A percentile compares a stretch with the other conserved stretches of the same genome.
phyloP scores from a whole-genome alignment of 768 basidiomycete species.

The Royoungia palumana region DNA sequence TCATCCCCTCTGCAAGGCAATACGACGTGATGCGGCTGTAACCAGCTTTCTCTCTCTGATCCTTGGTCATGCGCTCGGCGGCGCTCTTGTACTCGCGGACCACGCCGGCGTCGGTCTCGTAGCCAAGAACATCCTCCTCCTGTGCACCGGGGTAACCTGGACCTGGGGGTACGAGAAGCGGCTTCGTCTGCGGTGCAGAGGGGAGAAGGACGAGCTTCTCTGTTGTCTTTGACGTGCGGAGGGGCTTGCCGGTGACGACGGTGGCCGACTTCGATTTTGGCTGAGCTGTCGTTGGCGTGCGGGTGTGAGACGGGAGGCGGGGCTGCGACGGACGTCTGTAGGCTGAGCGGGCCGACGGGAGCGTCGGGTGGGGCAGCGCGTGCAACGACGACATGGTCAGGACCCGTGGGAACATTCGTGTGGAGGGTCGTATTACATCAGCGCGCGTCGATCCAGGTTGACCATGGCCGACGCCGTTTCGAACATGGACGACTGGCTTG shows the following conservation, averaged over 20 bases:
- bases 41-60: constrained; percentile 76
- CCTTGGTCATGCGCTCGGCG: constrained; percentile 86
- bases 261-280: constrained; percentile 15
- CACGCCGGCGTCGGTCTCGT: constrained; percentile 59
- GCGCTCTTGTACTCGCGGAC: constrained; percentile 77
- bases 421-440: neutral
- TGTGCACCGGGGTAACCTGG: constrained; percentile 12
- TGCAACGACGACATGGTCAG: constrained; percentile 1
- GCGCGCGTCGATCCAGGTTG: neutral
- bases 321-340: constrained; percentile 23
- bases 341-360: constrained; percentile 20
- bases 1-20: constrained; percentile 81
- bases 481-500: constrained; percentile 24
- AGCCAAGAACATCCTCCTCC: constrained; percentile 53
- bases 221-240: constrained; percentile 85
- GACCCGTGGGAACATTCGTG: neutral
- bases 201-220: constrained; percentile 90
- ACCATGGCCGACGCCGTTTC: constrained; percentile 3
- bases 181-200: constrained; percentile 83
- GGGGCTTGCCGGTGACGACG: constrained; percentile 43
- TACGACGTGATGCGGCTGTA: constrained; percentile 86
- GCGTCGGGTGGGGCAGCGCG: constrained; percentile 21
- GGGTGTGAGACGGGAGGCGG: constrained; percentile 17
- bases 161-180: constrained; percentile 38
- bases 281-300: constrained; percentile 14